A percentile compares a stretch with the other conserved stretches of the same genome.
Conservation (phyloP, 208 protist species). For the Leishmania mexicana region DNA sequence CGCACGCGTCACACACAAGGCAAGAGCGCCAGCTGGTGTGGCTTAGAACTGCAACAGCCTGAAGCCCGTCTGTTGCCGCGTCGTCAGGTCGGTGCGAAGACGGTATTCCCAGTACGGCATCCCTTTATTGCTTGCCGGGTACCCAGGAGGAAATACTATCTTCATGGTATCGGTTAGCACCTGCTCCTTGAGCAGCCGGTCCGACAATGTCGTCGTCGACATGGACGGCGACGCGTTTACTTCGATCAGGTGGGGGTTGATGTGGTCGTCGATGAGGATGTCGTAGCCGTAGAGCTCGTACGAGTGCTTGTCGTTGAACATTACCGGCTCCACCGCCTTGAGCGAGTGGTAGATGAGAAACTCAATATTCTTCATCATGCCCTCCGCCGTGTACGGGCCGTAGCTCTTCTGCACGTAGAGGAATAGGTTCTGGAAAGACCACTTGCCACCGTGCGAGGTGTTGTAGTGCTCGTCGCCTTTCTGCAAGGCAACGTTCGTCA, state of each 20-base stretch:
- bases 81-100: slow-evolving; percentile 75
- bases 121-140: slow-evolving; percentile 40
- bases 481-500: slow-evolving; percentile 98
- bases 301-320: slow-evolving; percentile 95
- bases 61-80: slow-evolving; percentile 68
- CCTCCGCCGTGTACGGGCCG: slow-evolving; percentile 69
- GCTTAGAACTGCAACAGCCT: slow-evolving; percentile 54
- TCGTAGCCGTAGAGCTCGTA: slow-evolving; percentile 99
- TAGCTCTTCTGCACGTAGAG: slow-evolving; percentile 84
- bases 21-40: background rate
- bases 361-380: slow-evolving; percentile 89
- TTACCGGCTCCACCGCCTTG: slow-evolving; percentile 85
- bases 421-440: slow-evolving; percentile 85
- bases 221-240: slow-evolving; percentile 95
- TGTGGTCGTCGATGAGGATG: slow-evolving; percentile 94
- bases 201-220: slow-evolving; percentile 79
- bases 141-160: slow-evolving; percentile 83
- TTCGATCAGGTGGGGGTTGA: slow-evolving; percentile 97
- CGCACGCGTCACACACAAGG: background rate
- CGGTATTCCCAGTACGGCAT: slow-evolving; percentile 89
- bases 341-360: slow-evolving; percentile 94
- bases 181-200: slow-evolving; percentile 85
- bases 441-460: slow-evolving; percentile 95
- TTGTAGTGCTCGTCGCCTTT: slow-evolving; percentile 95
- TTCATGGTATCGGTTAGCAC: slow-evolving; percentile 83